phyloP scores from a whole-genome alignment of 805 yeast species.

The Jamesozyma piceae region DNA sequence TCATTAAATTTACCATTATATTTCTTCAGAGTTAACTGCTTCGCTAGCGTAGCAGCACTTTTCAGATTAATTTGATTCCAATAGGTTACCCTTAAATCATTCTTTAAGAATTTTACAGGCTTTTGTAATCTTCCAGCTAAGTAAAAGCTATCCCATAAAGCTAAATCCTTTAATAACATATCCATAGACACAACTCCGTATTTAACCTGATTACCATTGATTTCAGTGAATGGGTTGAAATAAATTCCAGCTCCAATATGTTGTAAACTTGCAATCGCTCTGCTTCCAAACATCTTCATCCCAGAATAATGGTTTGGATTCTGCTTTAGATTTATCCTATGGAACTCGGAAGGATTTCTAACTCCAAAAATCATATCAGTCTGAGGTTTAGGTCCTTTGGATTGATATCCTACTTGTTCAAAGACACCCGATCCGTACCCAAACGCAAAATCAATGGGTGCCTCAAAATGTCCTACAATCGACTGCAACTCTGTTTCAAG shows the following conservation, averaged over 20 bases:
- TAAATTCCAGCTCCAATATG: constrained; percentile 82
- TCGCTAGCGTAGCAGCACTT: constrained; percentile 61
- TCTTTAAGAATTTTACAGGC: constrained; percentile 72
- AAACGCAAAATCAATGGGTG: constrained; percentile 71
- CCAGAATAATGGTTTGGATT: constrained; percentile 72
- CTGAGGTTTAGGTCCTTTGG: constrained; percentile 42
- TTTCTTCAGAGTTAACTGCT: constrained; percentile 27
- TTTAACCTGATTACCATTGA: constrained; percentile 55
- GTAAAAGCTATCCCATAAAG: constrained; percentile 80
- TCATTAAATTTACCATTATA: constrained; percentile 42
- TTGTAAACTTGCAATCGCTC: constrained; percentile 48
- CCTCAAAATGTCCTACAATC: constrained; percentile 49
- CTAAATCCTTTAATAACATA: constrained; percentile 54
- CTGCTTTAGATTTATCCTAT: constrained; percentile 55
- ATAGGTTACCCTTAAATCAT: constrained; percentile 51
- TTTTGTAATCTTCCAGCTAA: constrained; percentile 90
- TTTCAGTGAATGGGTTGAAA: constrained; percentile 79
- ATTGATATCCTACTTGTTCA: constrained; percentile 50
- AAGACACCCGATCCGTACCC: constrained; percentile 96
- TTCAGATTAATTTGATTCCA: constrained; percentile 69
- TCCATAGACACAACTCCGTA: constrained; percentile 76
- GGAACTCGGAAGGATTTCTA: constrained; percentile 67
- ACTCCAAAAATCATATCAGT: constrained; percentile 82
- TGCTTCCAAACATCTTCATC: constrained; percentile 50
- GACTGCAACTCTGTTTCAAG: constrained; percentile 38